Evolutionary conservation across 2,329 filamentous ascomycete genomes (phyloP), one percentile per base, ranked within the genome.

Genomic region (Sphaerostilbella broomeana): DNA sequence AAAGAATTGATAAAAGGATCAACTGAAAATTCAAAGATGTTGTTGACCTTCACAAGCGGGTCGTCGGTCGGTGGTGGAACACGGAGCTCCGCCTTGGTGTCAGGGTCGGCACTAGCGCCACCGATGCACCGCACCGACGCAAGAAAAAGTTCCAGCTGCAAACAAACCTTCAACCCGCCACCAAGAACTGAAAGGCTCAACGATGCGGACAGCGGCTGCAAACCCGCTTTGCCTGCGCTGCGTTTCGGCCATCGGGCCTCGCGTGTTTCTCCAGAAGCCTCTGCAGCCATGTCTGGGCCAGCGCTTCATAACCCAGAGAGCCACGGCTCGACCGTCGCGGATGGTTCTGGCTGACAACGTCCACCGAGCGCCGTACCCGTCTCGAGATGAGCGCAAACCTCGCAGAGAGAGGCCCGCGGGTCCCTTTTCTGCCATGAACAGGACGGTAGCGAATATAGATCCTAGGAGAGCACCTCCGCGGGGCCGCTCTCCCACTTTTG

Each of bases 341-440:
- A 77, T 78, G 75, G 67, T 75, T 20, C 64, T 79, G 6, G 75
- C 75, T 7, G 67, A 76, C 47, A 64, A 62, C 31, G 75, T 78
- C 17, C 63, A 65, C 25, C 64, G 62, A 44, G 40, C 63, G 5
- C 59, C 67, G 26, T 51, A 22, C 13, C 13, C 59, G 26, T 54
- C 59, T 36, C 52, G 52, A 19, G 57, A 57, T 43, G 57, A 60
- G 18, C 56, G 53, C 40, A 63, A 51, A 42, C 58, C 56, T 7
- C 63, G 64, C 13, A 61, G 61, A 41, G 61, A 61, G 19, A 51
- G 56, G 3, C 53, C 58, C 8, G 66, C 66, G 4, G 73, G 75
- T 0, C 75, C 74, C 0, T 77, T 75, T 51, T 64, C 66, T 0
- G 69, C 63, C 32, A 77, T 77, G 72, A 79, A 79, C 56, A 67